phyloP scores from a whole-genome alignment of 768 basidiomycete species.

The Xerocomellus intermedius region DNA sequence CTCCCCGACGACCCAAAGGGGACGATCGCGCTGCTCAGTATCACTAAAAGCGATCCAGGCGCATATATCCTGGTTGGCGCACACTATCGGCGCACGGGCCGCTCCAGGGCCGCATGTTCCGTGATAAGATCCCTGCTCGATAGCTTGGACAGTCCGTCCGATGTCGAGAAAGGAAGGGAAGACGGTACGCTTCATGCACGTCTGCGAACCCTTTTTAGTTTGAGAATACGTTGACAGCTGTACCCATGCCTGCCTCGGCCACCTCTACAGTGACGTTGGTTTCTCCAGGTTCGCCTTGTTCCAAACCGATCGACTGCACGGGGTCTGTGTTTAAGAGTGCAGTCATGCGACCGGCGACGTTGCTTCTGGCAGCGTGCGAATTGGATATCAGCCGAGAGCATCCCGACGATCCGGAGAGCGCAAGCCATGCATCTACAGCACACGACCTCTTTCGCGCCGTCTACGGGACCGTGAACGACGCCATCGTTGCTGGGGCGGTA shows the following conservation, averaged over 20 bases:
- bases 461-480: slow-evolving; percentile 26
- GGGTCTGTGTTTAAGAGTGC: slow-evolving; percentile 12
- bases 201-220: slow-evolving; percentile 10
- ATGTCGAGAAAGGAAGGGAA: slow-evolving; percentile 18
- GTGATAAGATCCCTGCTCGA: slow-evolving; percentile 28
- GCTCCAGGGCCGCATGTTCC: slow-evolving; percentile 28
- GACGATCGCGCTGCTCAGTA: slow-evolving; percentile 25
- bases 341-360: slow-evolving; percentile 27
- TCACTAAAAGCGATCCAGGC: slow-evolving; percentile 32
- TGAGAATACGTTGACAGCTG: slow-evolving; percentile 14
- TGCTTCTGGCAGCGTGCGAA: slow-evolving; percentile 34
- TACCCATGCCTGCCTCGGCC: slow-evolving; percentile 7
- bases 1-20: slow-evolving; percentile 32
- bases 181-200: slow-evolving; percentile 26
- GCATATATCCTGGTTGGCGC: slow-evolving; percentile 31
- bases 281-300: slow-evolving; percentile 5
- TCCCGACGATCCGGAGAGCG: slow-evolving; percentile 19
- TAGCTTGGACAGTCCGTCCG: slow-evolving; percentile 4
- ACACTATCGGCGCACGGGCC: slow-evolving; percentile 35
- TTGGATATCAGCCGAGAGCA: slow-evolving; percentile 32
- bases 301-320: slow-evolving; percentile 7
- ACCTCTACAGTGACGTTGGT: slow-evolving; percentile 6
- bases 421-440: slow-evolving; percentile 20
- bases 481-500: slow-evolving; percentile 16
- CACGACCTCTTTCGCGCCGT: slow-evolving; percentile 31